Evolutionary conservation across 2,329 filamentous ascomycete genomes (phyloP), one percentile per base, ranked within the genome.

Genomic region (Beauveria australis): DNA sequence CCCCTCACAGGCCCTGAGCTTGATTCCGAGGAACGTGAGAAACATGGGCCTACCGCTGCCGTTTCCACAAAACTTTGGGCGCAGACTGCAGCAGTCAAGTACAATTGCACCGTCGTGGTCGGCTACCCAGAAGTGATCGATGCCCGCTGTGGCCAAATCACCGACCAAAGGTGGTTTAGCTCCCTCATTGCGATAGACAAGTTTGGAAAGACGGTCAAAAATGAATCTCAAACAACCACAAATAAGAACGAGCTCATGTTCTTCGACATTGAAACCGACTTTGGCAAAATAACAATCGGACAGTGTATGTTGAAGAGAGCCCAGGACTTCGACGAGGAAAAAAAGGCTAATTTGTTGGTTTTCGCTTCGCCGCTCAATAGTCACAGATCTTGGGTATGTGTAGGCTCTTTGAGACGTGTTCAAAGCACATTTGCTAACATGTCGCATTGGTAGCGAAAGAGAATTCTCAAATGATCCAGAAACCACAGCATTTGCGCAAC

Each of bases 61-160:
- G 89, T 89, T 0, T 83, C 88, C 56, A 86, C 81, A 4, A 86
- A 88, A 0, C 72, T 87, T n/a, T 94, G 89, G 90, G 89, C 89
- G 0, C 77, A 83, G 43, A 84, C 80, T 0, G 83, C 80, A 0
- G 89, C 90, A 0, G 75, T 83, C 30, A 85, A 85, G 65, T 79
- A 88, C 67, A 78, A 85, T 61, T 92, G 89, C 67, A 75, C 80
- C 53, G 88, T 93, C 0, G 81, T 83, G 0, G 84, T 85, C 1
- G 89, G 90, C 0, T 94, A 93, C 60, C 89, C 90, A 0, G 90
- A 93, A 60, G 82, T 81, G 66, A 82, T 81, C 1, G 83, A 87
- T 54, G 0, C 69, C 75, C 0, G 56, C 70, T 28, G 83, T 80
- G 79, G 82, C 82, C 0, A 12, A 18, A 6, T 9, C 8, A 72